A percentile compares a stretch with the other conserved stretches of the same genome.
These are phyloP conservation scores for Blastocystis sp. DNA, from an alignment of 352 stramenopile genomes.

Conservation along the genomic window DNA sequence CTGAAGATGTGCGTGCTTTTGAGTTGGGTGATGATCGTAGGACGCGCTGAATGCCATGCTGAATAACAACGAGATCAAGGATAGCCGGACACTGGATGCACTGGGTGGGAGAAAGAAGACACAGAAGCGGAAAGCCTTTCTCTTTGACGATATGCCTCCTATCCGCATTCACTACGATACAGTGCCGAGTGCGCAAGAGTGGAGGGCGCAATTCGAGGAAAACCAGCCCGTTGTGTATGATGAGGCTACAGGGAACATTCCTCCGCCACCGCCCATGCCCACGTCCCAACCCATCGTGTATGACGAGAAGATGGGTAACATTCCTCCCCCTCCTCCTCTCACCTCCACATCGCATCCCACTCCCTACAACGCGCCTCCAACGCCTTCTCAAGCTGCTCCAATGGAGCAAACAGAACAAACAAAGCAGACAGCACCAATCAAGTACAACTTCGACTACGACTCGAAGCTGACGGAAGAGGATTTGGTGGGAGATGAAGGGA, in stretches of 20 bases:
- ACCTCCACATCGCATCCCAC: neutral
- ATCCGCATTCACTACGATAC: constrained; percentile 56
- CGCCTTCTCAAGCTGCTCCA: neutral
- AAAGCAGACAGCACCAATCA: neutral
- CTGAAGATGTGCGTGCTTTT: neutral
- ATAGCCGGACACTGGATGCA: neutral
- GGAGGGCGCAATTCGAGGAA: neutral
- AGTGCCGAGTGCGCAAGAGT: neutral
- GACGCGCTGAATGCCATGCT: neutral
- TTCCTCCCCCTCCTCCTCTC: constrained; percentile 35
- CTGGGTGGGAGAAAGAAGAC: neutral
- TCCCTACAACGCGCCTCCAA: neutral
- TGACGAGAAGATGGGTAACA: constrained; percentile 17
- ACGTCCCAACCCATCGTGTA: constrained; percentile 3
- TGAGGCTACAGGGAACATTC: neutral
- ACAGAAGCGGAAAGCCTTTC: constrained; percentile 24
- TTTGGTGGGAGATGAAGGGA: neutral
- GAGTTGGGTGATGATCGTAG: neutral
- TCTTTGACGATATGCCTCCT: neutral
- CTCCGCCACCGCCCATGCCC: constrained; percentile 11
- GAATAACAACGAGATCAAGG: neutral
- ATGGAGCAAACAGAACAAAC: neutral
- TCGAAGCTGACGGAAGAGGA: constrained; percentile 59
- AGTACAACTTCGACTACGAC: constrained; percentile 67
- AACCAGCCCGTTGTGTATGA: constrained; percentile 24